A percentile compares a stretch with the other conserved stretches of the same genome.
Evolutionary conservation across 176 grass and related monocot genomes (phyloP).

Genomic region (Hordeum marinum): DNA sequence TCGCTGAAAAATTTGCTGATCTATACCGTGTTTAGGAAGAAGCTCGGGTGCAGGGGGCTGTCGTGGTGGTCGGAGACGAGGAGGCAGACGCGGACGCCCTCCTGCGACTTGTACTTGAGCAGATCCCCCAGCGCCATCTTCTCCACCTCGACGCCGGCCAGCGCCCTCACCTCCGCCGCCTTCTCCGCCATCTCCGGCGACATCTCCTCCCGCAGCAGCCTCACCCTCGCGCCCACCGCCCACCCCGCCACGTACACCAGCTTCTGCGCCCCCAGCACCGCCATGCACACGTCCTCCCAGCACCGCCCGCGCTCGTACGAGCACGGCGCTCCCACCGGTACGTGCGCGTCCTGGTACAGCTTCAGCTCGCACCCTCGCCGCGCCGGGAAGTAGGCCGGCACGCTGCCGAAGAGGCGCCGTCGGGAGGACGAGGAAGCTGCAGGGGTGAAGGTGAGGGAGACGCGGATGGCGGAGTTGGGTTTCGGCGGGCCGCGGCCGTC

Average conservation of each 20-base stretch:
- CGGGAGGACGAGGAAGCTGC: not conserved
- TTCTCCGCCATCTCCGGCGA: constrained; percentile 31
- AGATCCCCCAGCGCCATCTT: constrained; percentile 47
- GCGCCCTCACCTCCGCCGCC: not conserved
- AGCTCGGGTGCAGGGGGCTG: constrained; percentile 36
- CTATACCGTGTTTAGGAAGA: constrained; percentile 15
- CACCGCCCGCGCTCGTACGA: constrained; percentile 46
- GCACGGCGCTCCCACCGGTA: constrained; percentile 5
- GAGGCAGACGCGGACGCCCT: constrained; percentile 71
- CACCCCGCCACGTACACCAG: constrained; percentile 87
- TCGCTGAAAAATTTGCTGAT: not conserved
- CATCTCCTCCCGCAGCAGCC: constrained; percentile 37
- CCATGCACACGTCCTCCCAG: constrained; percentile 87
- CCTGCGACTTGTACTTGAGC: constrained; percentile 78
- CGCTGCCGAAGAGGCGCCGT: not conserved
- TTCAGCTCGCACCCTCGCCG: constrained; percentile 51
- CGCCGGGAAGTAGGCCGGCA: constrained; percentile 53
- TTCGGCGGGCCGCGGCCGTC: constrained; percentile 32
- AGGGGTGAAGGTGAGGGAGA: constrained; percentile 37
- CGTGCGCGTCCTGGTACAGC: constrained; percentile 85
- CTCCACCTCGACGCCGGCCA: constrained; percentile 27
- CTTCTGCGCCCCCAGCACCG: constrained; percentile 57
- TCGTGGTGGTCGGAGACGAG: constrained; percentile 81
- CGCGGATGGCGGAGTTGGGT: constrained; percentile 17
- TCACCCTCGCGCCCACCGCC: constrained; percentile 49